phyloP scores from a whole-genome alignment of 768 basidiomycete genomes.

The Xerocomus spinulosus region DNA sequence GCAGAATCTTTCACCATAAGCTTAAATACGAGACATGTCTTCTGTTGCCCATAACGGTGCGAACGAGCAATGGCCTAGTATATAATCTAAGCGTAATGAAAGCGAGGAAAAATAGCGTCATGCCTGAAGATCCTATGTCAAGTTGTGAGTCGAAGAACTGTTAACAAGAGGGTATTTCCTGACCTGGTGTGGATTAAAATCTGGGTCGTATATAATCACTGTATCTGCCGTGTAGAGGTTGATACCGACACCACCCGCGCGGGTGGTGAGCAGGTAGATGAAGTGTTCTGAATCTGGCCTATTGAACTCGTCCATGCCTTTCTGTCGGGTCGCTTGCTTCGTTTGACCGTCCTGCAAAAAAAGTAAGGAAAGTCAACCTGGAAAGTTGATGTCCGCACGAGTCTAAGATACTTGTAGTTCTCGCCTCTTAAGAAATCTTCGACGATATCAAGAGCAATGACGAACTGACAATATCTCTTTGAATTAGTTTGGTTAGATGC shows the following conservation, averaged over 20 bases:
- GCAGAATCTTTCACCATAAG: slow-evolving; percentile 93
- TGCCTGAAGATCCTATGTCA: slow-evolving; percentile 81
- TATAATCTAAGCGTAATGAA: slow-evolving; percentile 4
- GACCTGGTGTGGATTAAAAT: slow-evolving; percentile 97
- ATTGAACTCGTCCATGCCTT: slow-evolving; percentile 94
- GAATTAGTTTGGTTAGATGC: background rate
- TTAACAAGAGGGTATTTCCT: slow-evolving; percentile 15
- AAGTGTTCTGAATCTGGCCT: slow-evolving; percentile 81
- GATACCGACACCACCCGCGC: slow-evolving; percentile 92
- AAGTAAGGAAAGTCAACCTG: slow-evolving; percentile 5
- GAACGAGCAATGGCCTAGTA: slow-evolving; percentile 86
- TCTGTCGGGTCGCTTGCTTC: slow-evolving; percentile 80
- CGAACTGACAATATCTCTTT: slow-evolving; percentile 53
- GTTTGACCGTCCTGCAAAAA: slow-evolving; percentile 78
- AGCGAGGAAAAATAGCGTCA: slow-evolving; percentile 18
- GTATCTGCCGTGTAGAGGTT: slow-evolving; percentile 92
- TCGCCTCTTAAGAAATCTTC: slow-evolving; percentile 88
- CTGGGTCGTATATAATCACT: slow-evolving; percentile 89
- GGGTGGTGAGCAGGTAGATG: slow-evolving; percentile 86
- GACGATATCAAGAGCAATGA: slow-evolving; percentile 78
- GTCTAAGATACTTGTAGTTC: slow-evolving; percentile 69
- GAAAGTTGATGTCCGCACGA: slow-evolving; percentile 43
- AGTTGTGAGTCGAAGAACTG: slow-evolving; percentile 8
- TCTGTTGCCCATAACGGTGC: slow-evolving; percentile 92
- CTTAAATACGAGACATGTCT: slow-evolving; percentile 93